A percentile compares a stretch with the other conserved stretches of the same genome.
Conservation (phyloP, 2,329 filamentous ascomycete species). For the Cryphonectria nitschkei region DNA sequence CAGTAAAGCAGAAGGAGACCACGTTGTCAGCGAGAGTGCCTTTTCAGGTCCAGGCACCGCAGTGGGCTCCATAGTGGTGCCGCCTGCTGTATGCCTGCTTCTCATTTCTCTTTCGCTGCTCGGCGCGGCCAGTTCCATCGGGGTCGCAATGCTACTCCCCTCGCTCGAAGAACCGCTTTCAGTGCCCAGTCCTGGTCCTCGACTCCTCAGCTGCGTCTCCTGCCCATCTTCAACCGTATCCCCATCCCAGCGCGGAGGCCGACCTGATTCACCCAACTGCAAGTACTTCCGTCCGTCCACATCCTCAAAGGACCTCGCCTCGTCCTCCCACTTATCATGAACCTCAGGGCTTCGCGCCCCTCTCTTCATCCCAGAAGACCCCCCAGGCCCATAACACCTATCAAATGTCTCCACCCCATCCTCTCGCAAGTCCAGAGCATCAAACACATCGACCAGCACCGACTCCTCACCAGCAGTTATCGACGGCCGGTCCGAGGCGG, state of each 20-base stretch:
- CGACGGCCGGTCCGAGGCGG: background rate
- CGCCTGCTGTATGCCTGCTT: too few relatives aligned
- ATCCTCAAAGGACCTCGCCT: background rate
- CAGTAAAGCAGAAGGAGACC: background rate
- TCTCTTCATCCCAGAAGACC: background rate
- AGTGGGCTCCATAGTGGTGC: background rate
- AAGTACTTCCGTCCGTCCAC: background rate
- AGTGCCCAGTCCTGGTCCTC: too few relatives aligned
- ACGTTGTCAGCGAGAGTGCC: background rate
- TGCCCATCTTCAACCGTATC: background rate
- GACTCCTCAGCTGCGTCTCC: background rate
- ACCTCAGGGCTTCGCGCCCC: background rate
- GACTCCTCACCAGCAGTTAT: background rate
- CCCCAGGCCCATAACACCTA: background rate
- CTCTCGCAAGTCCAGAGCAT: background rate
- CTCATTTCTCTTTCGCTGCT: background rate
- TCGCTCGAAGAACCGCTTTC: background rate
- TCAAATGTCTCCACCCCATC: background rate
- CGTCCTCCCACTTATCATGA: background rate
- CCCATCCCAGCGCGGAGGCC: background rate
- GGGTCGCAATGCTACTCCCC: background rate
- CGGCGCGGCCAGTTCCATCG: constrained; percentile 1
- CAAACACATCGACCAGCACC: background rate
- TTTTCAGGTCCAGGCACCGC: background rate
- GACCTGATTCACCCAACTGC: background rate